Conservation (phyloP, 2,329 filamentous ascomycete genomes). For the Cytospora chrysosperma region DNA sequence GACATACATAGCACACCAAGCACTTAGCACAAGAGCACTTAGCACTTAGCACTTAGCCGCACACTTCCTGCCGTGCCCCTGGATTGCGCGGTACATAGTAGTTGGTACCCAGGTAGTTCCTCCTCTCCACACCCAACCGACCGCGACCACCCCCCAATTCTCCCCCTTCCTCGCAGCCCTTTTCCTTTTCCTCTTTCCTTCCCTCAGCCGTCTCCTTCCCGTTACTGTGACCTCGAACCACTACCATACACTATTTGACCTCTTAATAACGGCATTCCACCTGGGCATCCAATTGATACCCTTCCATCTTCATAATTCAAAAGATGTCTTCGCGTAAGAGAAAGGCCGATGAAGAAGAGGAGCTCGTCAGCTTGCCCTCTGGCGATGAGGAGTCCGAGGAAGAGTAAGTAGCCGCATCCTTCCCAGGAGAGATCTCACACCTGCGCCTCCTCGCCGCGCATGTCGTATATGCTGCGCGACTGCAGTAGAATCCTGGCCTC, state of each 20-base stretch:
- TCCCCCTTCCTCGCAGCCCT: slow-evolving; percentile 29
- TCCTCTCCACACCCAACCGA: slow-evolving; percentile 22
- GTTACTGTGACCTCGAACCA: not conserved
- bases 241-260: not conserved
- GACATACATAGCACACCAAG: not conserved
- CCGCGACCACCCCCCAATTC: slow-evolving; percentile 25
- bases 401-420: slow-evolving; percentile 44
- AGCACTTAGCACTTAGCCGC: too few relatives aligned
- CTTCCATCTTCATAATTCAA: slow-evolving; percentile 15
- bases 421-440: slow-evolving; percentile 32
- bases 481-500: not conserved
- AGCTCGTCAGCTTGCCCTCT: slow-evolving; percentile 55
- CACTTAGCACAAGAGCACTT: too few relatives aligned
- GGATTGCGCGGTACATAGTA: slow-evolving; percentile 4
- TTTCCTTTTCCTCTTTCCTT: slow-evolving; percentile 27
- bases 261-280: slow-evolving; percentile 13
- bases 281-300: slow-evolving; percentile 34
- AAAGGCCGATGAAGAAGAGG: slow-evolving; percentile 51
- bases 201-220: slow-evolving; percentile 8
- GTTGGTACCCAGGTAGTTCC: slow-evolving; percentile 7
- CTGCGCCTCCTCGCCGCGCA: slow-evolving; percentile 10
- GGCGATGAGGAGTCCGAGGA: slow-evolving; percentile 53
- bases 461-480: slow-evolving; percentile 25
- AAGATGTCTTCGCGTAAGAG: slow-evolving; percentile 53
- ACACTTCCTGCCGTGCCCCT: slow-evolving; percentile 1